phyloP scores from a whole-genome alignment of 108 stramenopile genomes.

The Chaetoceros tenuissimus region DNA sequence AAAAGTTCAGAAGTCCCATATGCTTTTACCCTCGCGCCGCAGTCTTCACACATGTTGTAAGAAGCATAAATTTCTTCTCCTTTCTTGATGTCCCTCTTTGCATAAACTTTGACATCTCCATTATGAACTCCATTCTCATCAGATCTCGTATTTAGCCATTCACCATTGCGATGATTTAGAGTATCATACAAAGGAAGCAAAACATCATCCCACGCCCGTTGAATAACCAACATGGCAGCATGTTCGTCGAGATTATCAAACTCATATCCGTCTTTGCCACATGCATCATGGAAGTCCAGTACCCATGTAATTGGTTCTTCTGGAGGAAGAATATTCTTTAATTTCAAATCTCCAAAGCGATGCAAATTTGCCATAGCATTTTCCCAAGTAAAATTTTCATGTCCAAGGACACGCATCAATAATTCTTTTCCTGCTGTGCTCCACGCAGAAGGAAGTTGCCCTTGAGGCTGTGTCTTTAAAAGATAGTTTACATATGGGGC shows the following conservation, averaged over 20 bases:
- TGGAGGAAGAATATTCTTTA: background rate
- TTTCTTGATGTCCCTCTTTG: constrained; percentile 5
- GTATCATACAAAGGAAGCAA: constrained; percentile 21
- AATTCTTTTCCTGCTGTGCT: constrained; percentile 27
- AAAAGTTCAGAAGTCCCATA: constrained; percentile 15
- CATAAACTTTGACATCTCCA: constrained; percentile 1
- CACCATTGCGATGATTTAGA: constrained; percentile 18
- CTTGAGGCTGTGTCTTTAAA: constrained; percentile 11
- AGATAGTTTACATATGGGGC: constrained; percentile 52
- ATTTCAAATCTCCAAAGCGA: too few relatives aligned
- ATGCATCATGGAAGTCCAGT: background rate
- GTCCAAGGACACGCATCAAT: constrained; percentile 21
- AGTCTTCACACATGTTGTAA: constrained; percentile 10
- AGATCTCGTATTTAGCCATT: constrained; percentile 10
- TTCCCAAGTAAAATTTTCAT: too few relatives aligned
- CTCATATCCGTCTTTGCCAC: constrained; percentile 12
- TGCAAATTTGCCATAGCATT: too few relatives aligned
- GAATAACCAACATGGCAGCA: constrained; percentile 3
- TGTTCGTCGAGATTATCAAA: constrained; percentile 19
- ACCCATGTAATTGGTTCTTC: background rate
- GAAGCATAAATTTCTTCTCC: constrained; percentile 13
- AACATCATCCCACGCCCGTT: constrained; percentile 10
- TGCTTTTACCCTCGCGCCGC: background rate
- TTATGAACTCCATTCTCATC: background rate
- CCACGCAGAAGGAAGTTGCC: constrained; percentile 33